Percentiles rank a stretch among this genome's conserved stretches.
Conservation (phyloP, 345 rosid genomes). For the Luvunga scandens region DNA sequence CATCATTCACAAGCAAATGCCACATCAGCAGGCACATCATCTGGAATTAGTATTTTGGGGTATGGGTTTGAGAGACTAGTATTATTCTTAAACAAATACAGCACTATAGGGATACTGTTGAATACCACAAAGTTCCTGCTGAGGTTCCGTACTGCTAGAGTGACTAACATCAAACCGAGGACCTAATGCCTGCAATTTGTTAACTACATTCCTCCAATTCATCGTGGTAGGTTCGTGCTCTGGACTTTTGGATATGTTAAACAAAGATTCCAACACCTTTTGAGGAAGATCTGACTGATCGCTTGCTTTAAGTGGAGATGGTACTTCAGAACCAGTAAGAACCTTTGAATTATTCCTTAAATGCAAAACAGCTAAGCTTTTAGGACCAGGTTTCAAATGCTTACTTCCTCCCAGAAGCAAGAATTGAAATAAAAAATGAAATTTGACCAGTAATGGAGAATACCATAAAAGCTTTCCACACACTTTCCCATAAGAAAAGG, state of each 20-base stretch:
- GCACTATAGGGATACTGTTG: constrained; percentile 1
- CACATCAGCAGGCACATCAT: neutral
- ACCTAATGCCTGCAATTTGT: constrained; percentile 73
- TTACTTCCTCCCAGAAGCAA: neutral
- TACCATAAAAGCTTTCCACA: constrained; percentile 3
- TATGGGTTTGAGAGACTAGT: neutral
- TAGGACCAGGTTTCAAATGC: constrained; percentile 1
- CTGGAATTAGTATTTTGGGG: neutral
- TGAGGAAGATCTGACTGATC: constrained; percentile 57
- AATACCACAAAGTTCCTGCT: constrained; percentile 41
- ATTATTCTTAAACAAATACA: neutral
- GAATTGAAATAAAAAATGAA: neutral
- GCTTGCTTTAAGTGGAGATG: constrained; percentile 35
- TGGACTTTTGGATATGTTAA: constrained; percentile 57
- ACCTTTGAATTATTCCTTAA: constrained; percentile 54
- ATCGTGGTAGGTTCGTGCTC: constrained; percentile 67
- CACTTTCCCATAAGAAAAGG: neutral
- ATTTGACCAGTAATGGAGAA: neutral
- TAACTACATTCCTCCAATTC: constrained; percentile 86
- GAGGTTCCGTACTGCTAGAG: constrained; percentile 41
- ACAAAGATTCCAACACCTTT: constrained; percentile 79
- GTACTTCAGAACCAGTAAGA: constrained; percentile 39
- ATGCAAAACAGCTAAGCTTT: constrained; percentile 16
- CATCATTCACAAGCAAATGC: neutral
- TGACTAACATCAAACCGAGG: constrained; percentile 42